phyloP scores from a whole-genome alignment of 805 yeast genomes.

The Teunomyces cretensis region DNA sequence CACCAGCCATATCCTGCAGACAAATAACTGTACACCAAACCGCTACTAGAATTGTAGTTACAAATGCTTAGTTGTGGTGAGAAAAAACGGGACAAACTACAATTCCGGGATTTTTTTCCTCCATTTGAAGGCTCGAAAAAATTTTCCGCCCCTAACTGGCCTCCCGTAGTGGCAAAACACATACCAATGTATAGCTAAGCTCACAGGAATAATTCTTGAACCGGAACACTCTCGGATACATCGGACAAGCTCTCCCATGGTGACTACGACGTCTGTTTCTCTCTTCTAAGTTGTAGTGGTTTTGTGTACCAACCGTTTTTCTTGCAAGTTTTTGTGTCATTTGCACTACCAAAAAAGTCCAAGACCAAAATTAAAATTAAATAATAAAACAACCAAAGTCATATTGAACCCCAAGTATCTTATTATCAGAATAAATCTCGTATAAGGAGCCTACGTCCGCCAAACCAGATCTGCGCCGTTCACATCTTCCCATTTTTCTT shows the following conservation, averaged over 20 bases:
- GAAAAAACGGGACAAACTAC: slow-evolving; percentile 17
- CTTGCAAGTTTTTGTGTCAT: background rate
- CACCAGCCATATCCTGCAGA: background rate
- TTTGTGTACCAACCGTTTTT: slow-evolving; percentile 1
- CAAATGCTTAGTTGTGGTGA: background rate
- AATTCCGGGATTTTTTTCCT: slow-evolving; percentile 16
- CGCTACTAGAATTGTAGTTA: background rate
- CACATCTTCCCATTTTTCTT: background rate
- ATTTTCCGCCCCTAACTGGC: slow-evolving; percentile 1
- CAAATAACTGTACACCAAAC: background rate
- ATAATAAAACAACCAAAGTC: background rate
- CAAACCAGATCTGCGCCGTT: background rate
- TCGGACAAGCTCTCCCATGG: no score
- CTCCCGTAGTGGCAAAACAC: background rate
- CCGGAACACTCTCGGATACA: no score
- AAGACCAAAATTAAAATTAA: slow-evolving; percentile 2
- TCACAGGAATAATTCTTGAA: background rate
- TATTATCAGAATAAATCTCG: background rate
- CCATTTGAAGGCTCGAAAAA: background rate
- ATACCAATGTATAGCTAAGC: background rate
- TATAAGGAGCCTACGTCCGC: background rate
- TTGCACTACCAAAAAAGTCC: slow-evolving; percentile 6
- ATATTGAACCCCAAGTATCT: slow-evolving; percentile 1
- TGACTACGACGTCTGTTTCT: no score
- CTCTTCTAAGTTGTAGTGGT: background rate